Conservation (phyloP, 2,329 filamentous ascomycete species). For the Talaromyces sp. region DNA sequence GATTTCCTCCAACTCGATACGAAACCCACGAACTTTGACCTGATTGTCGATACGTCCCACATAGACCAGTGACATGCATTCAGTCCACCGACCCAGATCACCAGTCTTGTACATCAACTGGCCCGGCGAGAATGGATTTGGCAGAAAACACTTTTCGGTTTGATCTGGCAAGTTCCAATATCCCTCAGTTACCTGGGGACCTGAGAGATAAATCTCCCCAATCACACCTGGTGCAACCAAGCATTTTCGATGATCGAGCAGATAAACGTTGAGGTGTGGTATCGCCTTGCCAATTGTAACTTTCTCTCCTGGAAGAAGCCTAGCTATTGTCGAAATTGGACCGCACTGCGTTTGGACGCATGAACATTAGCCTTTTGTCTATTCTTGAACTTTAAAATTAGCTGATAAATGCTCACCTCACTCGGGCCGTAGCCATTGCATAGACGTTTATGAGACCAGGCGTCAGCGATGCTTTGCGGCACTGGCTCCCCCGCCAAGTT, state of each 20-base stretch:
- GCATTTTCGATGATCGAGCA: no score
- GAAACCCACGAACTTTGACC: slow-evolving; percentile 39
- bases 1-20: slow-evolving; percentile 42
- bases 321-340: no score
- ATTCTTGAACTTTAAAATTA: neutral
- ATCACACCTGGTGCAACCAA: slow-evolving; percentile 27
- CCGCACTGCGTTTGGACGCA: slow-evolving; percentile 26
- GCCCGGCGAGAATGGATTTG: slow-evolving; percentile 26
- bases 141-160: slow-evolving; percentile 30
- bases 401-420: slow-evolving; percentile 23
- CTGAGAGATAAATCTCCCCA: slow-evolving; percentile 44
- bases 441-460: slow-evolving; percentile 32
- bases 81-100: slow-evolving; percentile 38
- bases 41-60: slow-evolving; percentile 44
- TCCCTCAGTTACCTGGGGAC: slow-evolving; percentile 42
- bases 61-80: slow-evolving; percentile 37
- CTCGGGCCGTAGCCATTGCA: slow-evolving; percentile 48
- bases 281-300: no score
- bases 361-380: slow-evolving; percentile 36
- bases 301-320: no score
- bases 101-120: slow-evolving; percentile 44
- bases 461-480: slow-evolving; percentile 31
- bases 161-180: slow-evolving; percentile 36
- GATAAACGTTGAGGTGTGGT: no score
- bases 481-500: slow-evolving; percentile 41